phyloP scores from a whole-genome alignment of 106 monocot species.

The Allium cepa region DNA sequence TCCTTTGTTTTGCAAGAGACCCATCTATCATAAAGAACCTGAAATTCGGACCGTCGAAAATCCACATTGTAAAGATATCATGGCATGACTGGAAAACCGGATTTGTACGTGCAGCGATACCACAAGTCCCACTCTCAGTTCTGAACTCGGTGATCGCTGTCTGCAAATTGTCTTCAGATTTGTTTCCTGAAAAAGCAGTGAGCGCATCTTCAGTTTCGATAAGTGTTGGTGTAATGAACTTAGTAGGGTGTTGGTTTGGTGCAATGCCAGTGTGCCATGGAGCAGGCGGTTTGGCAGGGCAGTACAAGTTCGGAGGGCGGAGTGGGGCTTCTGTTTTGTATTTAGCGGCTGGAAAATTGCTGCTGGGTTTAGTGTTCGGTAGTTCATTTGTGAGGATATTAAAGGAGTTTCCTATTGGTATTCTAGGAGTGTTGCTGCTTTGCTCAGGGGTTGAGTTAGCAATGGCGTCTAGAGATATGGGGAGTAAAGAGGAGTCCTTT shows the following conservation, averaged over 20 bases:
- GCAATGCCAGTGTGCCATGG: constrained; percentile 97
- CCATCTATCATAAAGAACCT: constrained; percentile 28
- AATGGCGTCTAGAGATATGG: constrained; percentile 94
- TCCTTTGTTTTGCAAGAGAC: constrained; percentile 34
- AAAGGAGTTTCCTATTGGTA: constrained; percentile 68
- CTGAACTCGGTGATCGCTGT: constrained; percentile 75
- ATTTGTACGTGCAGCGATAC: constrained; percentile 43
- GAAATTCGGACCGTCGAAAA: constrained; percentile 34
- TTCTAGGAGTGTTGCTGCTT: constrained; percentile 80
- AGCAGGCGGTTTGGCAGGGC: constrained; percentile 91
- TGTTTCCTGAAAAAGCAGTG: constrained; percentile 63
- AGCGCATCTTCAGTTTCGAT: constrained; percentile 65
- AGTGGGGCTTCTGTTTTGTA: constrained; percentile 79
- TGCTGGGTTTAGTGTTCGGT: constrained; percentile 59
- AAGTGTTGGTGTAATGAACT: constrained; percentile 90
- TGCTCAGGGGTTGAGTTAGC: constrained; percentile 94
- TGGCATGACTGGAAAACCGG: constrained; percentile 58
- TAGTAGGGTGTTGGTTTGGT: constrained; percentile 96
- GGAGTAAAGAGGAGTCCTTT: constrained; percentile 78
- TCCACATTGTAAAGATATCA: constrained; percentile 22
- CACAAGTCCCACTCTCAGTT: constrained; percentile 62
- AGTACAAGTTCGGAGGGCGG: constrained; percentile 89
- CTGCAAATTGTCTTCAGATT: constrained; percentile 55
- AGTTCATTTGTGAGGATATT: constrained; percentile 72
- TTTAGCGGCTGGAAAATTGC: constrained; percentile 64